phyloP scores from a whole-genome alignment of 768 basidiomycete genomes.

The Russula olivacea region DNA sequence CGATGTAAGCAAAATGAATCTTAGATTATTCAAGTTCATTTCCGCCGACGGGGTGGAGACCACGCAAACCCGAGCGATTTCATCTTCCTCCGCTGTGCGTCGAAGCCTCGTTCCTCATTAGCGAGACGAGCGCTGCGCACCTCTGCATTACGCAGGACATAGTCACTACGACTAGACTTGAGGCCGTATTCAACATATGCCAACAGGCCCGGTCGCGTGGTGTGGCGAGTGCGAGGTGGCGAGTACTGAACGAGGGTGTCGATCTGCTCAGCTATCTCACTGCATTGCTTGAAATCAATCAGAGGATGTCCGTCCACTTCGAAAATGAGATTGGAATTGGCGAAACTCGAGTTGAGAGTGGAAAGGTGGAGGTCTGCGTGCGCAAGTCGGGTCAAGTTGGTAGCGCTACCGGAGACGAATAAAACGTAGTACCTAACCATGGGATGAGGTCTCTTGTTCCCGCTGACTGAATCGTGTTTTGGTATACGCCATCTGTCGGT shows the following conservation, averaged over 20 bases:
- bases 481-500: background rate
- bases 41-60: conserved; percentile 1
- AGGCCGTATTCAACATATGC: conserved; percentile 13
- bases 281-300: conserved; percentile 5
- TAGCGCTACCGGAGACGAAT: background rate
- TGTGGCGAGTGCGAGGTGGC: background rate
- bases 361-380: conserved; percentile 11
- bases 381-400: background rate
- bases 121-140: background rate
- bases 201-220: background rate
- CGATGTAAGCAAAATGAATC: background rate
- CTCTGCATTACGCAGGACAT: background rate
- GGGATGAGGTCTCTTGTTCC: conserved; percentile 3
- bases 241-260: conserved; percentile 7
- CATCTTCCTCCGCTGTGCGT: conserved; percentile 2
- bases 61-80: conserved; percentile 1
- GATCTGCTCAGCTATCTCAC: conserved; percentile 8
- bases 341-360: conserved; percentile 5
- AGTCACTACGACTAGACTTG: background rate
- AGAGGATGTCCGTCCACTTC: conserved; percentile 7
- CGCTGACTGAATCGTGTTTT: background rate
- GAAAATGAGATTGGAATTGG: background rate
- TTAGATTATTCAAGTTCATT: background rate
- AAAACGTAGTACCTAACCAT: conserved; percentile 9
- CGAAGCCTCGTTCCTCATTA: background rate